Evolutionary conservation across 1,284 basidiomycete species (phyloP).

Genomic region (Caloboletus firmus): DNA sequence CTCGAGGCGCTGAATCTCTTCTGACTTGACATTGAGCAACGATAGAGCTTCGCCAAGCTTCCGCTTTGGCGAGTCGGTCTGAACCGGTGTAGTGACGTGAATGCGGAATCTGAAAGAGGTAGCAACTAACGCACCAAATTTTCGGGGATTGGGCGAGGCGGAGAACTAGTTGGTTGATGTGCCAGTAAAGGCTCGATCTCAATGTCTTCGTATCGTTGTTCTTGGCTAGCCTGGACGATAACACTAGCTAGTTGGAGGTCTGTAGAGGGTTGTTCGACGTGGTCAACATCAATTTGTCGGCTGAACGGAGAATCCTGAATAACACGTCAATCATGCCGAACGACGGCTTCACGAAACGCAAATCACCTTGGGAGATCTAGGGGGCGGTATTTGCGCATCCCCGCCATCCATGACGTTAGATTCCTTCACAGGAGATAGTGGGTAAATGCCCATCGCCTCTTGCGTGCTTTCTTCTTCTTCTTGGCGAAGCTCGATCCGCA

Average conservation of each 20-base stretch:
- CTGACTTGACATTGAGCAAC: conserved; percentile 38
- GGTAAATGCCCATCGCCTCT: conserved; percentile 23
- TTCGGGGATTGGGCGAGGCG: conserved; percentile 13
- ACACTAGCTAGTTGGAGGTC: conserved; percentile 30
- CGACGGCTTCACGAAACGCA: not conserved
- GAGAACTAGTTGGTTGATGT: conserved; percentile 22
- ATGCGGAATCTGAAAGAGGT: too few relatives aligned
- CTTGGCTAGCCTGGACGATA: conserved; percentile 33
- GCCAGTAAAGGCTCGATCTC: conserved; percentile 12
- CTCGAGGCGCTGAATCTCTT: conserved; percentile 38
- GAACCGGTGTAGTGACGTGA: not conserved
- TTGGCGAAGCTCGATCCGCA: conserved; percentile 28
- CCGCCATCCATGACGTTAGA: not conserved
- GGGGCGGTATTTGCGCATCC: conserved; percentile 1
- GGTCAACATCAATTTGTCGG: conserved; percentile 7
- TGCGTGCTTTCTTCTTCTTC: conserved; percentile 36
- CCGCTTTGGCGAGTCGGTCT: conserved; percentile 33
- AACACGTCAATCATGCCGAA: conserved; percentile 6
- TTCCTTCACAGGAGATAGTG: not conserved
- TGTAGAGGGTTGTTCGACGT: conserved; percentile 25
- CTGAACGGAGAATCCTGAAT: not conserved
- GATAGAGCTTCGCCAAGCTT: conserved; percentile 35
- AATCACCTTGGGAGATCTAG: conserved; percentile 16
- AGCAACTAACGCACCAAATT: conserved; percentile 19
- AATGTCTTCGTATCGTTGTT: conserved; percentile 22